These are phyloP conservation scores for Trypanosoma brucei DNA, from an alignment of 208 protist genomes.

Conservation along the genomic window DNA sequence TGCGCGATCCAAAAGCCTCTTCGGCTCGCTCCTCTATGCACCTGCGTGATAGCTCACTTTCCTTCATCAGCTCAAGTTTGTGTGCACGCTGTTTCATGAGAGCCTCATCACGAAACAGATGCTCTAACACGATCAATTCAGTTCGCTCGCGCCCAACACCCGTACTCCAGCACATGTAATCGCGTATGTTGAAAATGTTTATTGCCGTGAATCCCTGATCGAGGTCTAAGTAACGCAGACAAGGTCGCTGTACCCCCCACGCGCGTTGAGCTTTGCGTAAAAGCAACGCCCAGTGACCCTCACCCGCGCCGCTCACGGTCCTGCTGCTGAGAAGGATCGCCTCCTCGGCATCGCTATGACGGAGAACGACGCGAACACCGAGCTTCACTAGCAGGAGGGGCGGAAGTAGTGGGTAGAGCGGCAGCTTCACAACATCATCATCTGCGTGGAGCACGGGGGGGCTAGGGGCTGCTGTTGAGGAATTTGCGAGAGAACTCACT, in stretches of 20 bases:
- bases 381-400: constrained; percentile 23
- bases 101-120: constrained; percentile 7
- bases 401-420: constrained; percentile 26
- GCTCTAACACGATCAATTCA: background rate
- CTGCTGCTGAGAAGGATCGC: constrained; percentile 26
- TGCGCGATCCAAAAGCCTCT: background rate
- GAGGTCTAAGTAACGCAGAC: constrained; percentile 36
- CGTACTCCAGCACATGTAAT: constrained; percentile 33
- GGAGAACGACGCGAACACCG: constrained; percentile 26
- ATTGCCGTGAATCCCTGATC: constrained; percentile 23
- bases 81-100: background rate
- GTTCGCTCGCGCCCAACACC: background rate
- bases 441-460: constrained; percentile 25
- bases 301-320: constrained; percentile 14
- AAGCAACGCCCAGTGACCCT: constrained; percentile 27
- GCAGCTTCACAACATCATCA: constrained; percentile 26
- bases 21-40: background rate
- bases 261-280: constrained; percentile 30
- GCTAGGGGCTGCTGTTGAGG: constrained; percentile 4
- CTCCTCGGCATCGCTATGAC: constrained; percentile 30
- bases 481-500: too few relatives aligned
- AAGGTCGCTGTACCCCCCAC: constrained; percentile 31
- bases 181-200: constrained; percentile 23
- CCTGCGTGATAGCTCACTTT: background rate
- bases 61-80: background rate